These are phyloP conservation scores for Leccinum arenicola DNA, from an alignment of 768 basidiomycete genomes.

Conservation along the genomic window DNA sequence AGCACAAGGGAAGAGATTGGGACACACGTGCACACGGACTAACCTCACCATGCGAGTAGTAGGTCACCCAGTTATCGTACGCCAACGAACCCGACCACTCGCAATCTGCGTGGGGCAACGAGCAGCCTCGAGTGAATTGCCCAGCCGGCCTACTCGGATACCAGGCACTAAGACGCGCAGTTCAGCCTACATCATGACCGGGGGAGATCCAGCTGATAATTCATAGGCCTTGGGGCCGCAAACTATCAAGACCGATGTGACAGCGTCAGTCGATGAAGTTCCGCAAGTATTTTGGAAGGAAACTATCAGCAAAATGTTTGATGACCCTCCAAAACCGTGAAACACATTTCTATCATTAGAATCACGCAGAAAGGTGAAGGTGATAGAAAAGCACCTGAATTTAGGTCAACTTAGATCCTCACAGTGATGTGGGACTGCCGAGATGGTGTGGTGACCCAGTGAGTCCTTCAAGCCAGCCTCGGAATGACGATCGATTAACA, in stretches of 20 bases:
- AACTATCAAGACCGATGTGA: slow-evolving; percentile 8
- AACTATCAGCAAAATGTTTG: slow-evolving; percentile 2
- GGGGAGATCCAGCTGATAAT: neutral
- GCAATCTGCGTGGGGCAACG: slow-evolving; percentile 12
- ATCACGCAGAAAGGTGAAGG: slow-evolving; percentile 8
- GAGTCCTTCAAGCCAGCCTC: neutral
- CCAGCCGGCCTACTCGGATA: neutral
- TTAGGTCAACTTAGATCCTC: slow-evolving; percentile 10
- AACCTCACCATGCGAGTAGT: neutral
- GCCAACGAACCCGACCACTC: slow-evolving; percentile 19
- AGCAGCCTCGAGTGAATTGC: slow-evolving; percentile 3
- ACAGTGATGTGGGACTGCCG: slow-evolving; percentile 14
- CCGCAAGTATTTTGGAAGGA: slow-evolving; percentile 13
- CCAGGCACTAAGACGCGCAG: neutral
- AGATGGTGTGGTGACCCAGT: slow-evolving; percentile 17
- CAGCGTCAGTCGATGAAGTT: neutral
- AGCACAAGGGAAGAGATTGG: no score
- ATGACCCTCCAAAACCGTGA: slow-evolving; percentile 4
- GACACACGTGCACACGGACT: neutral
- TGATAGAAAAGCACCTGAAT: slow-evolving; percentile 4
- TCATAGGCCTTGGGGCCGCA: neutral
- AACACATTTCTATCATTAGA: slow-evolving; percentile 4
- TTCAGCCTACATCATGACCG: neutral
- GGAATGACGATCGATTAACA: slow-evolving; percentile 15
- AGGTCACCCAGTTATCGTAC: slow-evolving; percentile 7